Conservation (phyloP, 306 rosid genomes). For the Inga laurina region DNA sequence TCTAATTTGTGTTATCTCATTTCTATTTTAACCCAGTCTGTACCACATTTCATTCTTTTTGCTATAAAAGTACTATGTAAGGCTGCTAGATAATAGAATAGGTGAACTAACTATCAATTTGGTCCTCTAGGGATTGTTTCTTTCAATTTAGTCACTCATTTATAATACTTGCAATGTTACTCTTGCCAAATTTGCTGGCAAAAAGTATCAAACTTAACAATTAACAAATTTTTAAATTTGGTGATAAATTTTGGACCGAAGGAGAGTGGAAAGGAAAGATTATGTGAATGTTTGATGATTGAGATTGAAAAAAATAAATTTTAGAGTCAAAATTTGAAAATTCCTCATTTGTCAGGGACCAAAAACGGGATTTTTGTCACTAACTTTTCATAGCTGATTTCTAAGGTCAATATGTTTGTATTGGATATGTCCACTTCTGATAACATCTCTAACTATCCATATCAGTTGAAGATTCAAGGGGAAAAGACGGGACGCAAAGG, state of each 20-base stretch:
- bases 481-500: constrained; percentile 94
- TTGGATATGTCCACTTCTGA: constrained; percentile 33
- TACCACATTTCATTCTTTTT: neutral
- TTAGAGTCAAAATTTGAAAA: neutral
- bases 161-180: neutral
- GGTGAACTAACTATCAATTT: neutral
- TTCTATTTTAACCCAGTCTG: neutral
- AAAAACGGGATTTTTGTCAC: neutral
- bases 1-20: neutral
- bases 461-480: constrained; percentile 86
- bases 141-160: neutral
- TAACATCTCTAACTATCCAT: constrained; percentile 11
- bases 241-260: neutral
- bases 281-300: neutral
- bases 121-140: neutral
- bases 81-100: neutral
- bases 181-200: neutral
- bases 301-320: neutral
- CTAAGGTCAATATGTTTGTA: neutral
- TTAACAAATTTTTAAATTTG: neutral
- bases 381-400: neutral
- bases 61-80: neutral
- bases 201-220: neutral
- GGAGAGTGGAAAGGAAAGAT: neutral
- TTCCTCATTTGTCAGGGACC: neutral